Evolutionary conservation across 371 early-diverging fungal species (phyloP).

Genomic region (Dichotomocladium elegans): DNA sequence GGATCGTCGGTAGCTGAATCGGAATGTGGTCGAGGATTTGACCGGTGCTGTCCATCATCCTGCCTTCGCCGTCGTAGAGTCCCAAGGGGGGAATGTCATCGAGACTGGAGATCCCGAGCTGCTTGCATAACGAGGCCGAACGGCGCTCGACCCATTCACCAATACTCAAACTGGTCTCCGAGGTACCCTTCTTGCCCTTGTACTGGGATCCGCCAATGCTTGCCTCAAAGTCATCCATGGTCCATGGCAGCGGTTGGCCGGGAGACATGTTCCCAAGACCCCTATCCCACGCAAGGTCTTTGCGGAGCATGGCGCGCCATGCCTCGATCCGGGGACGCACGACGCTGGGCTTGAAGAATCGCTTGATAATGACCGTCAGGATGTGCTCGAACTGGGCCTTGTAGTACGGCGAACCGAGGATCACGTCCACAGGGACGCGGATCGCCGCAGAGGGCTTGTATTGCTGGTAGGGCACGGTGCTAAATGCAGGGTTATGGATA

Average conservation of each 20-base stretch:
- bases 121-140: slow-evolving; percentile 21
- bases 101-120: slow-evolving; percentile 26
- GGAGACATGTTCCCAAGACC: slow-evolving; percentile 33
- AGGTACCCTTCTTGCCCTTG: slow-evolving; percentile 10
- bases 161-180: slow-evolving; percentile 7
- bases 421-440: slow-evolving; percentile 31
- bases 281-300: slow-evolving; percentile 54
- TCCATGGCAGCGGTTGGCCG: slow-evolving; percentile 34
- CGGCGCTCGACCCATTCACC: slow-evolving; percentile 32
- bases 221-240: slow-evolving; percentile 35
- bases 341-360: slow-evolving; percentile 51
- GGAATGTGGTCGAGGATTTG: background rate
- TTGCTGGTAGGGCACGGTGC: slow-evolving; percentile 31
- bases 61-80: slow-evolving; percentile 27
- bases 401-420: slow-evolving; percentile 36
- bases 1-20: background rate
- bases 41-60: slow-evolving; percentile 4
- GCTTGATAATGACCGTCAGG: slow-evolving; percentile 48
- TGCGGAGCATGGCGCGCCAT: slow-evolving; percentile 44
- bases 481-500: background rate
- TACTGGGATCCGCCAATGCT: slow-evolving; percentile 23
- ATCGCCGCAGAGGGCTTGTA: slow-evolving; percentile 28
- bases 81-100: slow-evolving; percentile 39
- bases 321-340: slow-evolving; percentile 44
- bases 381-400: slow-evolving; percentile 39